Percentiles rank a stretch among this genome's conserved stretches.
phyloP scores from a whole-genome alignment of 768 basidiomycete species.

The Lactarius vividus region DNA sequence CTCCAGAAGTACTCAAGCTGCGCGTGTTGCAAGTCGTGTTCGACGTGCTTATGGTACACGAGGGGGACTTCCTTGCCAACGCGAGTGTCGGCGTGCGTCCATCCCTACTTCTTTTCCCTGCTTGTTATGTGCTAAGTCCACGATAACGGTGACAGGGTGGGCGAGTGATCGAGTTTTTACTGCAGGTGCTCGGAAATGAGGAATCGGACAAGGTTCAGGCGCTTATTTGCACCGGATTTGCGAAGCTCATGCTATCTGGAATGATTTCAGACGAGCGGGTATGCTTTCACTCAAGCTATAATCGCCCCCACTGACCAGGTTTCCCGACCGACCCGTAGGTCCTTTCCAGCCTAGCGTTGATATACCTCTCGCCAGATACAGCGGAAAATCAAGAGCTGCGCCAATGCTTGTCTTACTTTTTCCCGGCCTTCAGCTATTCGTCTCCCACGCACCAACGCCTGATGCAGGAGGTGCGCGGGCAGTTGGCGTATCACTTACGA shows the following conservation, averaged over 20 bases:
- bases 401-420: constrained; percentile 85
- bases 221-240: constrained; percentile 69
- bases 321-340: constrained; percentile 36
- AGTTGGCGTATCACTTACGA: neutral
- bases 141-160: constrained; percentile 37
- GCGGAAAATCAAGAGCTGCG: constrained; percentile 77
- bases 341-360: constrained; percentile 47
- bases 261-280: constrained; percentile 73
- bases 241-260: constrained; percentile 82
- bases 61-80: constrained; percentile 57
- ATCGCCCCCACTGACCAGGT: neutral
- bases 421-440: constrained; percentile 85
- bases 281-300: neutral
- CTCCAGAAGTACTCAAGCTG: constrained; percentile 63
- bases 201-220: constrained; percentile 67
- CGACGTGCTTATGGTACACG: constrained; percentile 85
- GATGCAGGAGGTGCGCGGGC: constrained; percentile 60
- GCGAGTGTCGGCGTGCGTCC: constrained; percentile 33
- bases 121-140: constrained; percentile 1
- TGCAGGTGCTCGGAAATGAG: constrained; percentile 50
- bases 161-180: constrained; percentile 65
- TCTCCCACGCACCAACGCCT: constrained; percentile 65
- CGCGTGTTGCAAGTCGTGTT: constrained; percentile 78
- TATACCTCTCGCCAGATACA: constrained; percentile 81
- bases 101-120: no score